Evolutionary conservation across 306 rosid genomes (phyloP).

Genomic region (Begonia fuchsioides): DNA sequence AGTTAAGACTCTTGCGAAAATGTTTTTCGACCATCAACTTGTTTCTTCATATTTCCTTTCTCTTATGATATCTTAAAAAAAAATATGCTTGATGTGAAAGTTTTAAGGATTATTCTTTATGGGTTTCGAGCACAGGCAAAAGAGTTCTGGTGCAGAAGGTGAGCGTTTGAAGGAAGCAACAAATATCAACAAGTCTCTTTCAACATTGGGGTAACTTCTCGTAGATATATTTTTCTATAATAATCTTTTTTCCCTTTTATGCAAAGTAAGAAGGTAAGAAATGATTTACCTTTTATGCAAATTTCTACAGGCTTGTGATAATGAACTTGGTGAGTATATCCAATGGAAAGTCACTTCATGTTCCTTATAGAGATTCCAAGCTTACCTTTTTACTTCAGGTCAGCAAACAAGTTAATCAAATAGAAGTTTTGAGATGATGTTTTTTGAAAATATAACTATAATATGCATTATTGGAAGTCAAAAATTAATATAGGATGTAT

Average conservation of each 20-base stretch:
- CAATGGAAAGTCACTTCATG: constrained; percentile 84
- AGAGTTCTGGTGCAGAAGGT: constrained; percentile 99
- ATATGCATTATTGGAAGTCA: too few species aligned
- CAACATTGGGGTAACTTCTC: constrained; percentile 70
- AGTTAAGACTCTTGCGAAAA: too few species aligned
- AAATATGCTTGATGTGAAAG: too few species aligned
- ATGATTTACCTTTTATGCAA: too few species aligned
- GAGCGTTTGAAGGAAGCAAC: constrained; percentile 99
- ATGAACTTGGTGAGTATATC: constrained; percentile 82
- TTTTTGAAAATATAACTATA: too few species aligned
- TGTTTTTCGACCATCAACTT: too few species aligned
- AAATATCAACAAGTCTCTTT: constrained; percentile 91
- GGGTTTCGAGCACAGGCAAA: constrained; percentile 41
- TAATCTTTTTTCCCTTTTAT: too few species aligned
- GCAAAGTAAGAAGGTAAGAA: too few species aligned
- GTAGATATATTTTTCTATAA: too few species aligned
- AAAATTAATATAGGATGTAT: too few species aligned
- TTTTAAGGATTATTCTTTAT: too few species aligned
- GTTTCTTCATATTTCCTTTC: constrained; percentile 1
- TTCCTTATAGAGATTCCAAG: constrained; percentile 95
- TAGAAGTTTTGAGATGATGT: too few species aligned
- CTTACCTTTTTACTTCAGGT: constrained; percentile 99
- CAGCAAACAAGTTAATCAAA: constrained; percentile 4
- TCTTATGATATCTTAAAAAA: not conserved
- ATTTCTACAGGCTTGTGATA: constrained; percentile 81